phyloP scores from a whole-genome alignment of 768 basidiomycete species.

The Mycena indigotica region DNA sequence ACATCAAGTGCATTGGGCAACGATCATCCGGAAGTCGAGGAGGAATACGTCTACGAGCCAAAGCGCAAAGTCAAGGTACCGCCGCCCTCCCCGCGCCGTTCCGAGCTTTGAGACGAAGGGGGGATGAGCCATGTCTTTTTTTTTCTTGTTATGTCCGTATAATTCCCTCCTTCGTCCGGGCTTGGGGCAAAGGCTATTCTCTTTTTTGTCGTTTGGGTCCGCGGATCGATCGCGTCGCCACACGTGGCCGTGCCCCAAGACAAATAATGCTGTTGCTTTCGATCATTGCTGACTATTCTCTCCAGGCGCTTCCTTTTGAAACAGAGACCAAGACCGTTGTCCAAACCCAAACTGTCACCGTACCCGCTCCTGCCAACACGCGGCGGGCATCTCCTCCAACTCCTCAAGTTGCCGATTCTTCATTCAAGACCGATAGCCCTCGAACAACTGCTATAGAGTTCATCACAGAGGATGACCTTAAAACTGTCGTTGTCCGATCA shows the following conservation, averaged over 20 bases:
- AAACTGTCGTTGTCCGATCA: constrained; percentile 46
- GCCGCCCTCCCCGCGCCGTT: constrained; percentile 80
- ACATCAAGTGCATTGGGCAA: constrained; percentile 65
- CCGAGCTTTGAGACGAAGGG: constrained; percentile 92
- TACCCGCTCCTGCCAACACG: constrained; percentile 78
- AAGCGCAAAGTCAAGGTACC: constrained; percentile 92
- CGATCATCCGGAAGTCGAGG: constrained; percentile 70
- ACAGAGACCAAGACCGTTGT: constrained; percentile 68
- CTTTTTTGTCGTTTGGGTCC: constrained; percentile 44
- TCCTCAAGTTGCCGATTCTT: constrained; percentile 62
- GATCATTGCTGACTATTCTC: constrained; percentile 34
- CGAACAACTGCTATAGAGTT: constrained; percentile 75
- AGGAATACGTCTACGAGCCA: constrained; percentile 81
- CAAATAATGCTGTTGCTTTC: constrained; percentile 24
- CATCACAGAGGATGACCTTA: constrained; percentile 58
- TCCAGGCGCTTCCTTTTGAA: constrained; percentile 39
- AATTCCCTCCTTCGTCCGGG: constrained; percentile 83
- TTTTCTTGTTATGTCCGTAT: constrained; percentile 73
- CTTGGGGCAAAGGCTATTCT: constrained; percentile 82
- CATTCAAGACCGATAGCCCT: constrained; percentile 62
- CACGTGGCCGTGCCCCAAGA: constrained; percentile 7
- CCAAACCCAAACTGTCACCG: constrained; percentile 65
- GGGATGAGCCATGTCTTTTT: constrained; percentile 48
- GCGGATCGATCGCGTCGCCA: constrained; percentile 24
- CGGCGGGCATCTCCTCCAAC: constrained; percentile 73